Base-by-base conservation (phyloP, 331 rosid genomes). In the Ulmus americana region DNA sequence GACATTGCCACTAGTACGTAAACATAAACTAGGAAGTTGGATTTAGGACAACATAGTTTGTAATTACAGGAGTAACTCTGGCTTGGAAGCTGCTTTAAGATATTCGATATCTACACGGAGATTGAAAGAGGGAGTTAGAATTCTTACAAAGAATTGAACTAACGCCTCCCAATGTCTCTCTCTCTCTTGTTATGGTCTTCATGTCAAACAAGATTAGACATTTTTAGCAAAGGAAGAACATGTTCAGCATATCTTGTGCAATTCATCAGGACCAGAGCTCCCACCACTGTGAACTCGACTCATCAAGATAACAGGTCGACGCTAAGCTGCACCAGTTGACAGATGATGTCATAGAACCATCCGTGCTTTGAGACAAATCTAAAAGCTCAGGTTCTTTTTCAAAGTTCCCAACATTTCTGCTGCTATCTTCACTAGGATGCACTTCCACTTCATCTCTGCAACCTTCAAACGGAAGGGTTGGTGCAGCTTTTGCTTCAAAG, bases 321-420 rank as follows among this genome's bases (percentile, higher is more conserved):
- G 47, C 47, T 8, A 64, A 49, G 49, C 68, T 16, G 51, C 22
- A 16, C 70, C 60, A 65, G 50, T 65, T 22, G 8, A 16, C 51
- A 0, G 49, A 40, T 18, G 57, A 64, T 12, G 18, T 46, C 53
- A 28, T 39, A 63, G 68, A 59, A 18, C 64, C 50, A 3, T 42
- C 64, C 15, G 28, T 14, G 9, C 38, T 59, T 42, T 6, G 50
- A 40, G 65, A 38, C 39, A 63, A 10, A 0, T 47, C 44, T 35
- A 63, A 6, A 35, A 10, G 18, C 6, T 22, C 49, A 4, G 22
- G 41, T 40, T 51, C 58, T 41, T 39, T 51, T 3, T 12, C 60
- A 1, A 55, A 8, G 46, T 39, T n/a, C 10, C 40, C 63, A 58
- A 8, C 59, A 18, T 54, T 10, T 3, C 39, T 53, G 39, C 59